phyloP scores from a whole-genome alignment of 192 early-diverging fungal genomes.

The Jimgerdemannia flammicorona region DNA sequence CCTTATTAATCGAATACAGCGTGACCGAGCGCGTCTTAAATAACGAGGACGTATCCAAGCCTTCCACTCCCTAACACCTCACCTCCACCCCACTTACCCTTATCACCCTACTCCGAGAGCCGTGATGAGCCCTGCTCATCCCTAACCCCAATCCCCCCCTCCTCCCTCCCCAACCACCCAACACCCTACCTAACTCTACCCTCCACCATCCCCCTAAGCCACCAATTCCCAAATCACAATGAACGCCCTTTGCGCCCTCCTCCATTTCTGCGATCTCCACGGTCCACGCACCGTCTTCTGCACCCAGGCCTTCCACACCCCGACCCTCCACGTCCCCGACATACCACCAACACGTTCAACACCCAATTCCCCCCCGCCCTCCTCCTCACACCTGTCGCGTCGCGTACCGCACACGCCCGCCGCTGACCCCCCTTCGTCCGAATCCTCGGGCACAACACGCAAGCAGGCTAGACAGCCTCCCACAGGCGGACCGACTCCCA shows the following conservation, averaged over 20 bases:
- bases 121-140: too few relatives aligned
- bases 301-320: slow-evolving; percentile 35
- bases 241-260: slow-evolving; percentile 40
- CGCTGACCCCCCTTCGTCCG: slow-evolving; percentile 11
- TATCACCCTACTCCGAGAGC: too few relatives aligned
- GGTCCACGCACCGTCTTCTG: slow-evolving; percentile 40
- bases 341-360: not conserved
- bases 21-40: too few relatives aligned
- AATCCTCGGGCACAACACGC: not conserved
- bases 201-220: not conserved
- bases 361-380: slow-evolving; percentile 1
- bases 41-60: too few relatives aligned
- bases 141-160: too few relatives aligned
- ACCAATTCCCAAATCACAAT: slow-evolving; percentile 15
- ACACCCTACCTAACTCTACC: not conserved
- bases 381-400: not conserved
- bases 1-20: too few relatives aligned
- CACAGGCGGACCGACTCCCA: not conserved
- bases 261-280: slow-evolving; percentile 43
- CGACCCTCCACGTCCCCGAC: slow-evolving; percentile 2
- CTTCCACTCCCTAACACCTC: too few relatives aligned
- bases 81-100: too few relatives aligned
- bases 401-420: not conserved
- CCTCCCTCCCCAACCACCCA: not conserved
- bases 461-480: not conserved